Conservation (phyloP, 2,329 filamentous ascomycete genomes). For the Diatrype stigma region DNA sequence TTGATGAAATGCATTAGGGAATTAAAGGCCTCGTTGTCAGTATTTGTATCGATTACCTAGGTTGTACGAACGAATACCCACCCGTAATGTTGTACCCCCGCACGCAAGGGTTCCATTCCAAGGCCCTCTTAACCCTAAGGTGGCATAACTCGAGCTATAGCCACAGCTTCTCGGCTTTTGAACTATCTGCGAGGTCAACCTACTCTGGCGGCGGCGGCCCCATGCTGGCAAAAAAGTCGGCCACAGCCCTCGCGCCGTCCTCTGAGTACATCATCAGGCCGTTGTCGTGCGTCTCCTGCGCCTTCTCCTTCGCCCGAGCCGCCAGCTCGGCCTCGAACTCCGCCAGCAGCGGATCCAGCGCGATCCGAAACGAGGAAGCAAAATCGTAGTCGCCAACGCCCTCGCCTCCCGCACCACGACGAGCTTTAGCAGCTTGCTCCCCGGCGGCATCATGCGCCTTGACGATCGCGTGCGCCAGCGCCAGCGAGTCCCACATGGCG, state of each 20-base stretch:
- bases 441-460: background rate
- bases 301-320: slow-evolving; percentile 2
- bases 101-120: too few species aligned
- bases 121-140: too few species aligned
- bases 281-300: background rate
- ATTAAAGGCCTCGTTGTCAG: too few species aligned
- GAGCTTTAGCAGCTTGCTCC: too few species aligned
- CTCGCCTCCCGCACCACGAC: too few species aligned
- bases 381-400: too few species aligned
- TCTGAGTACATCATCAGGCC: slow-evolving; percentile 1
- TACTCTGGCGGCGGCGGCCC: background rate
- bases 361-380: background rate
- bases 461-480: slow-evolving; percentile 26
- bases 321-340: slow-evolving; percentile 1
- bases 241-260: background rate
- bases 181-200: background rate
- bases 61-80: too few species aligned
- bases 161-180: too few species aligned
- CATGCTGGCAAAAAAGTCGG: background rate
- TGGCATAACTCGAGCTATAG: too few species aligned
- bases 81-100: too few species aligned
- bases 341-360: slow-evolving; percentile 2
- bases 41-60: too few species aligned
- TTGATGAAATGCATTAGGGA: too few species aligned
- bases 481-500: slow-evolving; percentile 40